phyloP scores from a whole-genome alignment of 352 stramenopile genomes.

The Pythium brachiatum region DNA sequence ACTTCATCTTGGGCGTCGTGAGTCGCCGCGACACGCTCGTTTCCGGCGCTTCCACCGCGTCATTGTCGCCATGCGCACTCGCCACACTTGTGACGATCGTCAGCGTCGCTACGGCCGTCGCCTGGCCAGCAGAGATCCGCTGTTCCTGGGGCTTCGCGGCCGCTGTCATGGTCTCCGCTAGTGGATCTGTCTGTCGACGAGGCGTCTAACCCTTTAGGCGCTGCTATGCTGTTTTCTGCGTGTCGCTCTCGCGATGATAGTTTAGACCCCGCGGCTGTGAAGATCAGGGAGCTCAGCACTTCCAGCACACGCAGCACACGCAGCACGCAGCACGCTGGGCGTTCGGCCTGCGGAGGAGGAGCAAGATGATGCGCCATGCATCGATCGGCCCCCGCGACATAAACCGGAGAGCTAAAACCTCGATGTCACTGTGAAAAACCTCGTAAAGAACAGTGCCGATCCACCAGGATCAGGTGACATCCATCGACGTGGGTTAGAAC shows the following conservation, averaged over 20 bases:
- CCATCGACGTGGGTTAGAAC: no score
- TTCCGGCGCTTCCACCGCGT: conserved; percentile 13
- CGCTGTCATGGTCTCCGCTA: background rate
- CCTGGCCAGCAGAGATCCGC: background rate
- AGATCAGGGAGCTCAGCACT: background rate
- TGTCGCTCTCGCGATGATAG: no score
- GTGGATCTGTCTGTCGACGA: background rate
- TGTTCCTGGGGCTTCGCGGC: background rate
- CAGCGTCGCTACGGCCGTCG: background rate
- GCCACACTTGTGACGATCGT: background rate
- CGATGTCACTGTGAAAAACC: background rate
- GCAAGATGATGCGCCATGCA: conserved; percentile 14
- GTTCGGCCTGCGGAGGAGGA: conserved; percentile 4
- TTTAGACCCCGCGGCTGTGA: no score
- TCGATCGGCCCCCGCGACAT: background rate
- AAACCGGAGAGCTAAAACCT: conserved; percentile 15
- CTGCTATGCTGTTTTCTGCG: background rate
- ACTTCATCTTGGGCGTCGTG: conserved; percentile 75
- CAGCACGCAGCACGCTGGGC: background rate
- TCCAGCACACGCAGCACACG: background rate
- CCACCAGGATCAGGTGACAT: no score
- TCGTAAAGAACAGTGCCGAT: conserved; percentile 8
- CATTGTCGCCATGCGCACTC: background rate
- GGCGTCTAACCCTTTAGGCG: background rate
- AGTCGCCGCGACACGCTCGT: conserved; percentile 16